Conservation (phyloP, 176 grass and related monocot species). For the Guadua angustifolia region DNA sequence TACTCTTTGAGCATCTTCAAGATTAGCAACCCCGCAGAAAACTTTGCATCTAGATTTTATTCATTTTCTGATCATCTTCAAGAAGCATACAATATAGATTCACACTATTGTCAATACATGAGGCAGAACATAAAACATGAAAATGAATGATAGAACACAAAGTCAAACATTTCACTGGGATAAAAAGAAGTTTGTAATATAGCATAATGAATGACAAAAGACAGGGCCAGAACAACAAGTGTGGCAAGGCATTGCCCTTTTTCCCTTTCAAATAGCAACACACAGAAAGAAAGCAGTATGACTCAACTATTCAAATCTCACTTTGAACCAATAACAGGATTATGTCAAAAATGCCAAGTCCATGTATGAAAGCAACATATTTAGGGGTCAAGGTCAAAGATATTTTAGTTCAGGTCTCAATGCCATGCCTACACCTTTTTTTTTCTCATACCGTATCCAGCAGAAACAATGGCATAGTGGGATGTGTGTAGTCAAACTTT, state of each 20-base stretch:
- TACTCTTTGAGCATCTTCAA: constrained; percentile 60
- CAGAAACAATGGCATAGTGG: background rate
- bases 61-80: constrained; percentile 30
- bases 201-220: constrained; percentile 22
- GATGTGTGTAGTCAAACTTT: background rate
- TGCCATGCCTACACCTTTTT: constrained; percentile 14
- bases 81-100: constrained; percentile 26
- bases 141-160: background rate
- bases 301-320: constrained; percentile 14
- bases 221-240: constrained; percentile 26
- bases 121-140: constrained; percentile 15
- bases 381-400: constrained; percentile 30
- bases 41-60: constrained; percentile 43
- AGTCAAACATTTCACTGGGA: background rate
- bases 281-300: constrained; percentile 4
- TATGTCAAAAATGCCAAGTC: background rate
- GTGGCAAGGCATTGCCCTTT: background rate
- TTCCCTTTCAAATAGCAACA: constrained; percentile 31
- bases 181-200: constrained; percentile 21
- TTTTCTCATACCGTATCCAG: constrained; percentile 1
- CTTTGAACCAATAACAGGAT: constrained; percentile 13
- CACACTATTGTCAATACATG: constrained; percentile 34
- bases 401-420: background rate
- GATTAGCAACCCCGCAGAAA: constrained; percentile 26
- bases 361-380: background rate